Evolutionary conservation across 345 rosid genomes (phyloP), one percentile per base, ranked within the genome.

Genomic region (Microcos paniculata): DNA sequence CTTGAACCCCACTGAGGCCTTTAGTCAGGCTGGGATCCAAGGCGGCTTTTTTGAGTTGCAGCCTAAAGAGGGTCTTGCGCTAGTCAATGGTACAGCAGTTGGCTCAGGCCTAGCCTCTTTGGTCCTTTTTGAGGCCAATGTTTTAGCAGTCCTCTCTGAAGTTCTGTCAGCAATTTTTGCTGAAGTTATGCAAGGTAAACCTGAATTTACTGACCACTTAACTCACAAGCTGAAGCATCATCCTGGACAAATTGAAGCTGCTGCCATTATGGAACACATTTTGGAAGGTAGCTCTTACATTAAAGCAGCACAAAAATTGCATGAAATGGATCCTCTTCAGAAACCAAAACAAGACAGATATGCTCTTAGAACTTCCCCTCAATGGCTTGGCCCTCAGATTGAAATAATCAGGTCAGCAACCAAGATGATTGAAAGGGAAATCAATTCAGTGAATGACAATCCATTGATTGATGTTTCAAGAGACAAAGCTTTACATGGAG

Each of bases 301-400:
- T 73, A 88, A 90, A 66, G 80, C 79, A 28, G 97, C 97, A 13
- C 74, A 87, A 58, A 88, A 82, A 74, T 74, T 81, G 19, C 92
- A 90, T 42, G 92, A 90, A 62, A 87, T 82, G 61, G 92, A 91
- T 80, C 97, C 97, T 24, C 80, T 91, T 21, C 89, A 79, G 79
- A 91, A 91, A 76, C 97, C 94, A 0, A 91, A 90, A n/a, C n/a
- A n/a, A 58, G 97, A 91, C 71, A 78, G 92, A 69, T 91, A 91
- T 73, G 97, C 97, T 45, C 88, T 91, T 4, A 73, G 97, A 33
- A 90, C 92, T 3, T 90, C 94, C 1, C 94, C 94, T 10, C 97
- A 91, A 61, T 91, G 97, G 97, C 82, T 91, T 35, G 94, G 97
- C 5, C 97, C 97, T 28, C 94, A 87, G 55, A 85, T 91, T 65